Evolutionary conservation across 805 yeast genomes (phyloP).

Genomic region (Wickerhamomyces xylosicus): DNA sequence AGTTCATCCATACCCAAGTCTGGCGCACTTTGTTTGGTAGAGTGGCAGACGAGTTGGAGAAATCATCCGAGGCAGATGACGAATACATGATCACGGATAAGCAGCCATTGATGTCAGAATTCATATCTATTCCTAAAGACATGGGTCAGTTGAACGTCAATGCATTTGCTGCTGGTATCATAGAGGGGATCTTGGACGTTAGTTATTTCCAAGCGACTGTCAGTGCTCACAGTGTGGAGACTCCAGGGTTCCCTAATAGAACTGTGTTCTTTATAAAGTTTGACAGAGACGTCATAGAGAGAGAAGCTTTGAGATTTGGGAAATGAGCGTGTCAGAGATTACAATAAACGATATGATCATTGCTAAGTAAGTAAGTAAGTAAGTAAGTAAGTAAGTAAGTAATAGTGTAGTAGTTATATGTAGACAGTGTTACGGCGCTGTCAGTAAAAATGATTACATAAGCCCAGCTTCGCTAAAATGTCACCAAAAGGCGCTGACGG

Average conservation of each 20-base stretch:
- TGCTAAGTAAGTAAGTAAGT: no score
- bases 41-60: constrained; percentile 66
- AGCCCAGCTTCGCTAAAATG: no score
- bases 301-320: constrained; percentile 39
- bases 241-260: constrained; percentile 44
- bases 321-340: no score
- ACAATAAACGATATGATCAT: no score
- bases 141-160: constrained; percentile 69
- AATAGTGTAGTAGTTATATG: no score
- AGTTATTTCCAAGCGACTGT: constrained; percentile 66
- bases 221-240: constrained; percentile 72
- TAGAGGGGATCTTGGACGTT: constrained; percentile 73
- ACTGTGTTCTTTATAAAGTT: constrained; percentile 74
- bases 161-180: constrained; percentile 76
- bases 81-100: constrained; percentile 58
- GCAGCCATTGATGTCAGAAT: constrained; percentile 60
- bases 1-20: constrained; percentile 59
- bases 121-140: constrained; percentile 70
- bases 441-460: no score
- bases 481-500: no score
- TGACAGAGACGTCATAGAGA: constrained; percentile 41
- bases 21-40: constrained; percentile 72
- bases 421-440: no score
- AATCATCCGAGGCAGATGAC: constrained; percentile 54
- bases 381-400: no score